Percentiles rank a stretch among this genome's conserved stretches.
These are phyloP conservation scores for Moesziomyces globuligerus DNA, from an alignment of 1,284 basidiomycete genomes.

Conservation along the genomic window DNA sequence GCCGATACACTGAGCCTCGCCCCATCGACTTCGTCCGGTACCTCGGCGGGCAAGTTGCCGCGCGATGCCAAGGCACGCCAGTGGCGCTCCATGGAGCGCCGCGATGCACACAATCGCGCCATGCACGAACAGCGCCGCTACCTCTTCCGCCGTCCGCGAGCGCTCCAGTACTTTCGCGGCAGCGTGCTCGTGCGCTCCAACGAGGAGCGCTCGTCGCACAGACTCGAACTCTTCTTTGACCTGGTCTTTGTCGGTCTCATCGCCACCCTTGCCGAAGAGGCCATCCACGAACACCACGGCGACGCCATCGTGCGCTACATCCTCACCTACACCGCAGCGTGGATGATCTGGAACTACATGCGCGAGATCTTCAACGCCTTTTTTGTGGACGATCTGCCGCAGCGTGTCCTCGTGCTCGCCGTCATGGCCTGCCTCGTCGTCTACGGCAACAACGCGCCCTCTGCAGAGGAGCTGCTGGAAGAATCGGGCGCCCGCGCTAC, in stretches of 20 bases:
- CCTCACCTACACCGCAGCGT: constrained; percentile 54
- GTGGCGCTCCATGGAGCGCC: constrained; percentile 30
- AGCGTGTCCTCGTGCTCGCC: constrained; percentile 51
- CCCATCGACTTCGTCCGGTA: constrained; percentile 7
- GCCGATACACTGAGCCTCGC: constrained; percentile 7
- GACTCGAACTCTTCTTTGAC: constrained; percentile 59
- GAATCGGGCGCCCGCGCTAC: constrained; percentile 49
- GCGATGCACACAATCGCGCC: constrained; percentile 22
- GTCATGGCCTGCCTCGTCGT: constrained; percentile 58
- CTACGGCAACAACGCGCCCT: constrained; percentile 57
- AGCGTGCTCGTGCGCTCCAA: constrained; percentile 45
- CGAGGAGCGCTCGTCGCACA: constrained; percentile 48
- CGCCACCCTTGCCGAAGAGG: constrained; percentile 54
- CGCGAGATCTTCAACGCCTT: constrained; percentile 59
- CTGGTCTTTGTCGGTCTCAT: constrained; percentile 59
- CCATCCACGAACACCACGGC: constrained; percentile 48
- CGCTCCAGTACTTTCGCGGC: constrained; percentile 61
- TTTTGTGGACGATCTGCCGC: constrained; percentile 55
- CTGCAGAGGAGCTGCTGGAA: constrained; percentile 23
- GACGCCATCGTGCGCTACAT: constrained; percentile 53
- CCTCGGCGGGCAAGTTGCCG: not conserved
- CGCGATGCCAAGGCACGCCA: constrained; percentile 41
- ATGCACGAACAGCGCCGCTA: constrained; percentile 51
- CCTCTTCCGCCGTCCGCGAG: constrained; percentile 53
- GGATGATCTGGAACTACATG: constrained; percentile 59